phyloP scores from a whole-genome alignment of 257 asterid genomes.

The Penstemon eatonii region DNA sequence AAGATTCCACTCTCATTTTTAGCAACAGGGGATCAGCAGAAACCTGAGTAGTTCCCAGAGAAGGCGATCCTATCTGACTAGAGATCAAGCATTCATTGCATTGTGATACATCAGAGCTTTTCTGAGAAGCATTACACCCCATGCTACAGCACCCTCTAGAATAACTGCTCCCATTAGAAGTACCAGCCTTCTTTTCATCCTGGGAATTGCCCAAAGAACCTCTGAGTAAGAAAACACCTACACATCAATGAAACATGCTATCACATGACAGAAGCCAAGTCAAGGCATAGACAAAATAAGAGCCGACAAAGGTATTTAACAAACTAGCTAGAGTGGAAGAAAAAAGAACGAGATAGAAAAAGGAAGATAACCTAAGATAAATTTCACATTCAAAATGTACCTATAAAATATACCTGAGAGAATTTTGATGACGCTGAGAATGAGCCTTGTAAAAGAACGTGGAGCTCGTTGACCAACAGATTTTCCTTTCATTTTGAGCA shows the following conservation, averaged over 20 bases:
- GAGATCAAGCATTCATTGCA: not conserved
- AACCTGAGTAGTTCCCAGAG: constrained; percentile 36
- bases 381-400: not conserved
- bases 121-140: constrained; percentile 44
- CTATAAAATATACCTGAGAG: constrained; percentile 58
- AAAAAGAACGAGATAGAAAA: not conserved
- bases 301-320: not conserved
- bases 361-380: constrained; percentile 3
- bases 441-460: constrained; percentile 61
- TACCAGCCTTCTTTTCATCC: constrained; percentile 35
- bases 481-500: constrained; percentile 75
- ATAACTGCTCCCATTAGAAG: constrained; percentile 36
- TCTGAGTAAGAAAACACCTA: constrained; percentile 48
- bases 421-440: constrained; percentile 59
- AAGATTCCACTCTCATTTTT: constrained; percentile 59
- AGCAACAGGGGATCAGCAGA: constrained; percentile 48
- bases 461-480: constrained; percentile 55
- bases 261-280: constrained; percentile 15
- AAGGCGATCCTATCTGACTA: constrained; percentile 37
- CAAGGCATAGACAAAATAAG: not conserved
- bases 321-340: not conserved
- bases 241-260: constrained; percentile 21
- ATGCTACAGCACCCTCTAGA: constrained; percentile 40
- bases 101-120: constrained; percentile 39
- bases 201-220: not conserved